Evolutionary conservation across 1,139 yeast genomes (phyloP).

Genomic region (Hyphopichia wangnamkhiaoensis): DNA sequence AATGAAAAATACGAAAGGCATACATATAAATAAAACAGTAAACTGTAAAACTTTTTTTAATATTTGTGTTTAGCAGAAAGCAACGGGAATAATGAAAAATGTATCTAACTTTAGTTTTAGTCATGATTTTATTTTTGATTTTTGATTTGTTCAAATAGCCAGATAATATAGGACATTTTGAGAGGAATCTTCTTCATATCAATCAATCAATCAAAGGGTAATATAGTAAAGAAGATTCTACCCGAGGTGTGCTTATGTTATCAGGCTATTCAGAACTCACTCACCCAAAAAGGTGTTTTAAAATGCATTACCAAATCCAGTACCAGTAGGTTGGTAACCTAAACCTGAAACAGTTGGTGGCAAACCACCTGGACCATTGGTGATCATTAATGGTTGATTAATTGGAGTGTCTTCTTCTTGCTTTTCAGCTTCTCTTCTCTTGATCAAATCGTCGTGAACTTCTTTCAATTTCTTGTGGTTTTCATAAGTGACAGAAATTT

Average conservation of each 20-base stretch:
- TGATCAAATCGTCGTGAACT: conserved; percentile 68
- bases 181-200: not conserved
- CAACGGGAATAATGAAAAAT: not conserved
- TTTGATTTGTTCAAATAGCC: no score
- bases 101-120: not conserved
- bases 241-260: no score
- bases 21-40: conserved; percentile 1
- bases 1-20: no score
- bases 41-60: not conserved
- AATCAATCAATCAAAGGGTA: conserved; percentile 4
- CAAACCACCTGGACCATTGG: conserved; percentile 52
- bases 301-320: conserved; percentile 64
- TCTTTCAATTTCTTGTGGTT: conserved; percentile 67
- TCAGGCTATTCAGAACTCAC: no score
- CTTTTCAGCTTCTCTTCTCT: conserved; percentile 63
- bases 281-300: conserved; percentile 13
- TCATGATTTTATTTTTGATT: not conserved
- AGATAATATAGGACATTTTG: no score
- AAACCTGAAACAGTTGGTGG: conserved; percentile 29
- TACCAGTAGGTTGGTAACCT: conserved; percentile 67
- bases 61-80: not conserved
- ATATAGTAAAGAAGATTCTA: not conserved
- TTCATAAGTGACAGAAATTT: conserved; percentile 79
- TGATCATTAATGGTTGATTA: conserved; percentile 65
- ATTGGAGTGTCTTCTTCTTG: conserved; percentile 50